Evolutionary conservation across 345 rosid species (phyloP).

Genomic region (Gossypium longicalyx): DNA sequence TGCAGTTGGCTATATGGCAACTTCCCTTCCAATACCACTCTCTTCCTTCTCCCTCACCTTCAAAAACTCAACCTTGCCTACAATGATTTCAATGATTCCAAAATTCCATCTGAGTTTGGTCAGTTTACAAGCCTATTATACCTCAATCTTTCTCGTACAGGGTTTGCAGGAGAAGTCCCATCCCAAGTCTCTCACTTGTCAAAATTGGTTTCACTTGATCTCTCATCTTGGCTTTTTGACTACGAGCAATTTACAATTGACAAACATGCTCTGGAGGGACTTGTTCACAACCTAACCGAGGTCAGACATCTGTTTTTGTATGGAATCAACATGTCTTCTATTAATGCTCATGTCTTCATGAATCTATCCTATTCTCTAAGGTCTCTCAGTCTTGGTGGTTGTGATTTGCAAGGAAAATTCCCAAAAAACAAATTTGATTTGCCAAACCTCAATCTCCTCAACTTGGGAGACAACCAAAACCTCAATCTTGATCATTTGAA

Average conservation of each 20-base stretch:
- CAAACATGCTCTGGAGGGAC: neutral
- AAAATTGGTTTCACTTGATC: constrained; percentile 21
- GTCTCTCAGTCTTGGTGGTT: neutral
- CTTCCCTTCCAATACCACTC: constrained; percentile 18
- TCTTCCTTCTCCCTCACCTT: constrained; percentile 21
- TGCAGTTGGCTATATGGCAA: constrained; percentile 10
- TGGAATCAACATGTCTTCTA: neutral
- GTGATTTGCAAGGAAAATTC: neutral
- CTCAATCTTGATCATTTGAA: neutral
- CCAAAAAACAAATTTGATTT: constrained; percentile 12
- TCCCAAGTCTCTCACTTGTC: constrained; percentile 10
- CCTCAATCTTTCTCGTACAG: neutral
- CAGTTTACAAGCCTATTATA: neutral
- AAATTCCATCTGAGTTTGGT: constrained; percentile 7
- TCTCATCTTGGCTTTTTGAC: neutral
- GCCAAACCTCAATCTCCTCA: neutral
- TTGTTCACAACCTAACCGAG: too few relatives aligned
- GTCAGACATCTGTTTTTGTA: constrained; percentile 3
- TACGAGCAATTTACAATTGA: neutral
- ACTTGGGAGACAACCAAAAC: neutral
- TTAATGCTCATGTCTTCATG: neutral
- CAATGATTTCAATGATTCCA: constrained; percentile 21
- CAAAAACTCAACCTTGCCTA: constrained; percentile 27
- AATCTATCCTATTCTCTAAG: constrained; percentile 16
- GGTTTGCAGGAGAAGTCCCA: constrained; percentile 10